Percentiles rank a stretch among this genome's conserved stretches.
Conservation (phyloP, 2,329 filamentous ascomycete genomes). For the Sarocladium oryzae region DNA sequence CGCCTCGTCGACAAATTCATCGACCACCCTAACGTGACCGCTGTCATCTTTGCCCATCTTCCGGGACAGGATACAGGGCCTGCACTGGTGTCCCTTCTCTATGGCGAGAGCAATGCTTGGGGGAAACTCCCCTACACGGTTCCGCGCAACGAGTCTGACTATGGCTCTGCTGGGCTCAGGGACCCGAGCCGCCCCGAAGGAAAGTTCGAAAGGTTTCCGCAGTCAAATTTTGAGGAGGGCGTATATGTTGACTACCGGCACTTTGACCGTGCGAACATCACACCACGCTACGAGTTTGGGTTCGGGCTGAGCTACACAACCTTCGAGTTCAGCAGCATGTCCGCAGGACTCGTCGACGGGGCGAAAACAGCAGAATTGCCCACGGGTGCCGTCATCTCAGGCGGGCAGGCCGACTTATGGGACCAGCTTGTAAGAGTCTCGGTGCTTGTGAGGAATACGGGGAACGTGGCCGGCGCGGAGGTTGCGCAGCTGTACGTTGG, state of each 20-base stretch:
- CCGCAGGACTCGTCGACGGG: conserved; percentile 15
- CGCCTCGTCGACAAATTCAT: conserved; percentile 58
- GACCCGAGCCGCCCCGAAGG: conserved; percentile 29
- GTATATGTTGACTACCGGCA: conserved; percentile 63
- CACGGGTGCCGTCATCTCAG: conserved; percentile 31
- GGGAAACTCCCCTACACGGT: conserved; percentile 68
- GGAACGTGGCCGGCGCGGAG: conserved; percentile 26
- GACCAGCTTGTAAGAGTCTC: conserved; percentile 32
- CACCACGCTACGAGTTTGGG: conserved; percentile 59
- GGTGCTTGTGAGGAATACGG: conserved; percentile 41
- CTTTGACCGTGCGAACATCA: conserved; percentile 54
- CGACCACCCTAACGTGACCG: conserved; percentile 58
- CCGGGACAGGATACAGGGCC: conserved; percentile 66
- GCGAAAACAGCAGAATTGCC: conserved; percentile 22
- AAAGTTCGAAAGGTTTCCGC: conserved; percentile 13
- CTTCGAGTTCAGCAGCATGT: conserved; percentile 38
- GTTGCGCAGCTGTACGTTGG: conserved; percentile 30
- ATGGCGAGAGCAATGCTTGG: conserved; percentile 60
- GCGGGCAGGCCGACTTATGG: conserved; percentile 50
- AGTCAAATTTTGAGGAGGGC: conserved; percentile 51
- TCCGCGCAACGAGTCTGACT: conserved; percentile 45
- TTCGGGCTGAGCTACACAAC: conserved; percentile 64
- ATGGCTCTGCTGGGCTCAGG: conserved; percentile 31
- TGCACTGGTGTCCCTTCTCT: conserved; percentile 60
- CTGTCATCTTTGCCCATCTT: conserved; percentile 61